Percentiles rank a stretch among this genome's conserved stretches.
Conservation (phyloP, 139 green algal genomes). For the Chlamydomonas applanata region DNA sequence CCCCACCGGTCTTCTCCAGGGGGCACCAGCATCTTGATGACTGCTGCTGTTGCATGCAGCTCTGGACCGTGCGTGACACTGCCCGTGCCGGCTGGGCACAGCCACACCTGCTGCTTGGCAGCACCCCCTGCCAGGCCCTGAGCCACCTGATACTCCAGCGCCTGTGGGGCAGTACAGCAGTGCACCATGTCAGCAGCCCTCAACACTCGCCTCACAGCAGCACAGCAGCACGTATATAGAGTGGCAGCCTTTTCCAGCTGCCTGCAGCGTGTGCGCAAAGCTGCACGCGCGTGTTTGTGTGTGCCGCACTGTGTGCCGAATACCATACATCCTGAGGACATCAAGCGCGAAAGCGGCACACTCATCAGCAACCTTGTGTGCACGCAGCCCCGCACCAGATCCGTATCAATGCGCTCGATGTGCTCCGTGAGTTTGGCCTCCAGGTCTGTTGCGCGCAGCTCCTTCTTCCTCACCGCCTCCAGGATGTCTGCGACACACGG, state of each 20-base stretch:
- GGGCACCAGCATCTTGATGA: conserved; percentile 25
- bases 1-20: background rate
- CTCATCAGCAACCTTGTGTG: background rate
- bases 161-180: conserved; percentile 36
- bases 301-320: background rate
- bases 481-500: conserved; percentile 44
- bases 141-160: conserved; percentile 88
- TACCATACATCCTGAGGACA: background rate
- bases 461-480: conserved; percentile 42
- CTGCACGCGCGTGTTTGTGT: background rate
- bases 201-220: background rate
- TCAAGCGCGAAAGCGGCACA: background rate
- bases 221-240: background rate
- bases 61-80: conserved; percentile 12
- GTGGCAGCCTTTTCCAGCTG: background rate
- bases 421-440: conserved; percentile 71
- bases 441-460: conserved; percentile 49
- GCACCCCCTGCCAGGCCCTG: conserved; percentile 65
- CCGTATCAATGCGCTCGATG: conserved; percentile 88
- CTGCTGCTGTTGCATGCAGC: conserved; percentile 28
- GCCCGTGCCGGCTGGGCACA: conserved; percentile 20
- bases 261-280: background rate
- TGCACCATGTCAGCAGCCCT: no score
- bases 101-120: conserved; percentile 39
- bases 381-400: conserved; percentile 63